phyloP scores from a whole-genome alignment of 1,284 basidiomycete species.

The Trametes hirsuta region DNA sequence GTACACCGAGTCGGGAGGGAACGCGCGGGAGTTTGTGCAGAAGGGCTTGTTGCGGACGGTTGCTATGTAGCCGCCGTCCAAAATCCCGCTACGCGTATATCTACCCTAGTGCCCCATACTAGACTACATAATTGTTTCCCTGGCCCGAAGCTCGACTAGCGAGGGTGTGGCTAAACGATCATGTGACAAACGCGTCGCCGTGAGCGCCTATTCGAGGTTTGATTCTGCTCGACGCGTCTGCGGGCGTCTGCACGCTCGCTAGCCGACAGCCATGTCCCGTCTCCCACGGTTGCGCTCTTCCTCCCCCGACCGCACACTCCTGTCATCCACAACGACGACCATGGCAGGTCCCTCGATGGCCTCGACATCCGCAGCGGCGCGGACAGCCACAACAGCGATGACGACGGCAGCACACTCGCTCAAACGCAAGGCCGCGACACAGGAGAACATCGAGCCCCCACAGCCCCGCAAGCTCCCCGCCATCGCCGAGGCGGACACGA shows the following conservation, averaged over 20 bases:
- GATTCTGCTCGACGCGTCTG: slow-evolving; percentile 4
- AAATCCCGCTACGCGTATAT: not conserved
- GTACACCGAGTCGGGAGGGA: slow-evolving; percentile 73
- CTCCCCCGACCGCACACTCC: slow-evolving; percentile 25
- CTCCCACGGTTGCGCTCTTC: slow-evolving; percentile 39
- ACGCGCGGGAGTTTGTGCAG: slow-evolving; percentile 76
- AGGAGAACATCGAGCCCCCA: slow-evolving; percentile 38
- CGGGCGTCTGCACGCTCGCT: slow-evolving; percentile 15
- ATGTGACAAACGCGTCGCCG: slow-evolving; percentile 22
- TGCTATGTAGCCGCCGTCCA: slow-evolving; percentile 11
- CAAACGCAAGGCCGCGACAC: slow-evolving; percentile 47
- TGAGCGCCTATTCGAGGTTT: slow-evolving; percentile 12
- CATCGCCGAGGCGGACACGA: slow-evolving; percentile 42
- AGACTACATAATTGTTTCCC: slow-evolving; percentile 1
- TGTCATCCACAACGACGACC: slow-evolving; percentile 14
- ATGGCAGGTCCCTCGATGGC: slow-evolving; percentile 27
- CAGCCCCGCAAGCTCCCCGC: slow-evolving; percentile 49
- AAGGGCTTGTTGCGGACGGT: slow-evolving; percentile 57
- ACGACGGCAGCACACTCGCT: slow-evolving; percentile 25
- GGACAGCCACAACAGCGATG: slow-evolving; percentile 19
- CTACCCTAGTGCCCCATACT: slow-evolving; percentile 3
- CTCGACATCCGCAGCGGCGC: slow-evolving; percentile 26
- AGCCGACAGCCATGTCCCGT: slow-evolving; percentile 34
- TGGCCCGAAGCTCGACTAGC: not conserved
- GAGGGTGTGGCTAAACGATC: slow-evolving; percentile 8